Percentiles rank a stretch among this genome's conserved stretches.
Evolutionary conservation across 306 rosid genomes (phyloP).

Genomic region (Gynostemma pentaphyllum): DNA sequence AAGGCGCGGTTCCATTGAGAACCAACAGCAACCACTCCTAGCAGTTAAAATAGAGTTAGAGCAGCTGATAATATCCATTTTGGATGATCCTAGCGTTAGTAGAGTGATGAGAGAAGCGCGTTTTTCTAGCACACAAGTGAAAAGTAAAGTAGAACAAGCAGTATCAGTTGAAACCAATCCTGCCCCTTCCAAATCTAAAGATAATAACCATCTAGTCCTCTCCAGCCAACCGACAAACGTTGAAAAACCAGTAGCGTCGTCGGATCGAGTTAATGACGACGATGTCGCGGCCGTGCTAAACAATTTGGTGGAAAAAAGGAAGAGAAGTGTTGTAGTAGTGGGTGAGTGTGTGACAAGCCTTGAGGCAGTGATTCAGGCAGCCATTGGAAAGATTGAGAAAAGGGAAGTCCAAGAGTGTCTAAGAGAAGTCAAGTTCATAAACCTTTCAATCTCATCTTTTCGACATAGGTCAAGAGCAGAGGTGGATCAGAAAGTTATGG

Average conservation of each 20-base stretch:
- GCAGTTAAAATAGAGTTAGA: conserved; percentile 79
- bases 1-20: conserved; percentile 85
- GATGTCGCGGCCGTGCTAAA: conserved; percentile 52
- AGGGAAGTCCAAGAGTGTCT: conserved; percentile 48
- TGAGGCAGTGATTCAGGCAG: conserved; percentile 54
- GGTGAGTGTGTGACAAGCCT: conserved; percentile 58
- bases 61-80: conserved; percentile 75
- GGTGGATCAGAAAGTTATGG: conserved; percentile 61
- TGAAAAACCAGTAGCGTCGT: not conserved
- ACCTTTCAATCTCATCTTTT: conserved; percentile 42
- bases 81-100: conserved; percentile 95
- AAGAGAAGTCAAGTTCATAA: conserved; percentile 43
- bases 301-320: conserved; percentile 31
- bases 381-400: conserved; percentile 58
- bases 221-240: conserved; percentile 13
- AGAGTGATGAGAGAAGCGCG: conserved; percentile 94
- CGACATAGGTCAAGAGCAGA: conserved; percentile 39
- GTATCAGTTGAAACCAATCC: conserved; percentile 58
- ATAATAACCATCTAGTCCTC: conserved; percentile 14
- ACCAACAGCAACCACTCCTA: conserved; percentile 78
- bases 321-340: conserved; percentile 58
- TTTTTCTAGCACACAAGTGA: conserved; percentile 72
- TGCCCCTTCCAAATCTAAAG: conserved; percentile 38
- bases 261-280: conserved; percentile 37
- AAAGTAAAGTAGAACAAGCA: conserved; percentile 79